Evolutionary conservation across 164 flowering plant species (phyloP).

Genomic region (Chimonanthus praecox): DNA sequence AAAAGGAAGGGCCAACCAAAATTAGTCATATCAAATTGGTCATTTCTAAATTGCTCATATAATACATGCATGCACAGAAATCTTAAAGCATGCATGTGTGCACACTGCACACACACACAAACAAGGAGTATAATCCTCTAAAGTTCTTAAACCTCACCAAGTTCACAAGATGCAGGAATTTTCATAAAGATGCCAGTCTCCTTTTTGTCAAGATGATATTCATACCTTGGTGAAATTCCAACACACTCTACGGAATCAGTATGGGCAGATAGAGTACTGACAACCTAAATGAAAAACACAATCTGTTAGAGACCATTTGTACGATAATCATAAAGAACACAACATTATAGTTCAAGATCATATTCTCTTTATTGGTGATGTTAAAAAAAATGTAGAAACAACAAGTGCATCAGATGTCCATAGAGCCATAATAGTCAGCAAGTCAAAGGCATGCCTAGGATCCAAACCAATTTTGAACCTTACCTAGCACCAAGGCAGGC

Average conservation of each 20-base stretch:
- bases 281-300: conserved; percentile 42
- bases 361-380: no score
- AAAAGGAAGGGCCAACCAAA: no score
- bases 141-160: not conserved
- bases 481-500: no score
- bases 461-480: no score
- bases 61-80: not conserved
- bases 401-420: no score
- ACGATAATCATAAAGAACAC: not conserved
- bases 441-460: no score
- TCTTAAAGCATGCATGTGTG: not conserved
- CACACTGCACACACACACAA: not conserved
- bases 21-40: no score
- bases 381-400: no score
- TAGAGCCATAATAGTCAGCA: no score
- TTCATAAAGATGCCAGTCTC: no score
- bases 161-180: not conserved
- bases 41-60: no score
- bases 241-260: conserved; percentile 79
- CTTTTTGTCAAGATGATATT: not conserved
- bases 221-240: conserved; percentile 58
- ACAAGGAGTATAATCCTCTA: not conserved
- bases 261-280: conserved; percentile 64
- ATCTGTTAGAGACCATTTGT: conserved; percentile 2
- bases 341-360: not conserved